Conservation (phyloP, 140 eudicot species). For the Anethum foeniculum region DNA sequence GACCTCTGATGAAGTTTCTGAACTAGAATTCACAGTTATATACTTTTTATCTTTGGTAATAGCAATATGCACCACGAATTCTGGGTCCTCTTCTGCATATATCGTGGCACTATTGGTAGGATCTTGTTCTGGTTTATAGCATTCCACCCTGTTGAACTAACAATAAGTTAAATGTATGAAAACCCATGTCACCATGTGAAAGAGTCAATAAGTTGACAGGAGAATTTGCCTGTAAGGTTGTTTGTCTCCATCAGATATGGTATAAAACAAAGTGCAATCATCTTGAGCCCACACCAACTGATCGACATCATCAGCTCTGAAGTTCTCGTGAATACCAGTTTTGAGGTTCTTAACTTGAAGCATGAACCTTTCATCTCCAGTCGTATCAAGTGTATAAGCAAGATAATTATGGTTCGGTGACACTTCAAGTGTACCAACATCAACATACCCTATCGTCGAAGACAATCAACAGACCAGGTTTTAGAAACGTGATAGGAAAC, state of each 20-base stretch:
- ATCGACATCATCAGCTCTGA: slow-evolving; percentile 55
- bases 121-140: slow-evolving; percentile 51
- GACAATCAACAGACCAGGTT: not conserved
- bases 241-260: slow-evolving; percentile 57
- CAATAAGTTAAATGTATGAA: slow-evolving; percentile 12
- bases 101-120: slow-evolving; percentile 27
- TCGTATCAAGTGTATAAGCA: slow-evolving; percentile 70
- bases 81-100: slow-evolving; percentile 55
- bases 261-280: slow-evolving; percentile 56
- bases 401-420: slow-evolving; percentile 81
- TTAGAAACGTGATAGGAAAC: not conserved
- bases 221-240: slow-evolving; percentile 62
- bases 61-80: slow-evolving; percentile 72
- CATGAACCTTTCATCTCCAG: slow-evolving; percentile 54
- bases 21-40: slow-evolving; percentile 70
- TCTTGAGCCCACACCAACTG: slow-evolving; percentile 91
- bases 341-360: slow-evolving; percentile 74
- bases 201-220: not conserved
- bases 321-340: slow-evolving; percentile 28
- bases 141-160: slow-evolving; percentile 47
- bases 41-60: slow-evolving; percentile 89
- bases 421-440: slow-evolving; percentile 75
- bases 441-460: slow-evolving; percentile 61
- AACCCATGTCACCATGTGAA: not conserved
- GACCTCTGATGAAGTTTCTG: slow-evolving; percentile 84